Conservation (phyloP, 2,329 filamentous ascomycete genomes). For the Aspergillus viridinutans region DNA sequence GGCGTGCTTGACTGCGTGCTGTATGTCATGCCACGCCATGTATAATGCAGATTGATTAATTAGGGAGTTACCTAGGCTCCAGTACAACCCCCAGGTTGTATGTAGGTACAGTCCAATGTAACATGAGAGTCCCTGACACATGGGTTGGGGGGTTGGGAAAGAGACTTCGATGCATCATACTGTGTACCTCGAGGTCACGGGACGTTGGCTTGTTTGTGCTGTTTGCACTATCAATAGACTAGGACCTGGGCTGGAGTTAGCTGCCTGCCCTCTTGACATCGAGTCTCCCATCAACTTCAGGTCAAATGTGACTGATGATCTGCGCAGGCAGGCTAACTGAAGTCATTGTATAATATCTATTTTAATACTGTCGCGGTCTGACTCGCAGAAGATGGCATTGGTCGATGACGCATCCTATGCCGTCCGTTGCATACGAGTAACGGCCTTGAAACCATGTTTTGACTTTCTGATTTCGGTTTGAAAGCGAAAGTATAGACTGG, state of each 20-base stretch:
- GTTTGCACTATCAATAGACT: conserved; percentile 4
- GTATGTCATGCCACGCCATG: not conserved
- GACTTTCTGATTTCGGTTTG: too few relatives aligned
- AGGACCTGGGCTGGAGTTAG: not conserved
- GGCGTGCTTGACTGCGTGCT: conserved; percentile 2
- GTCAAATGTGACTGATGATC: not conserved
- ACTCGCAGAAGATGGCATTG: not conserved
- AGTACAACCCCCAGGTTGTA: not conserved
- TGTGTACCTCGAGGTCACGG: not conserved
- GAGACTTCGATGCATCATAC: not conserved
- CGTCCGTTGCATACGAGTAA: not conserved
- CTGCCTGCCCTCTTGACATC: not conserved
- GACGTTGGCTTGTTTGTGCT: conserved; percentile 2
- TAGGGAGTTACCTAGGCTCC: not conserved
- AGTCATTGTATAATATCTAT: not conserved
- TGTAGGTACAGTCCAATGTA: not conserved
- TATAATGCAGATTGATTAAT: conserved; percentile 8
- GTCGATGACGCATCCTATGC: not conserved
- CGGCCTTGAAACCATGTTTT: not conserved
- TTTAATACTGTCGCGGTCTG: not conserved
- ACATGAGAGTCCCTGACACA: not conserved
- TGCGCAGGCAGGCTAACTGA: not conserved
- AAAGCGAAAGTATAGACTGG: not conserved
- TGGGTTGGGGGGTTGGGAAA: not conserved
- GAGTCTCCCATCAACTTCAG: not conserved